Evolutionary conservation across 305 asterid genomes (phyloP).

Genomic region (Fraxinus velutina): DNA sequence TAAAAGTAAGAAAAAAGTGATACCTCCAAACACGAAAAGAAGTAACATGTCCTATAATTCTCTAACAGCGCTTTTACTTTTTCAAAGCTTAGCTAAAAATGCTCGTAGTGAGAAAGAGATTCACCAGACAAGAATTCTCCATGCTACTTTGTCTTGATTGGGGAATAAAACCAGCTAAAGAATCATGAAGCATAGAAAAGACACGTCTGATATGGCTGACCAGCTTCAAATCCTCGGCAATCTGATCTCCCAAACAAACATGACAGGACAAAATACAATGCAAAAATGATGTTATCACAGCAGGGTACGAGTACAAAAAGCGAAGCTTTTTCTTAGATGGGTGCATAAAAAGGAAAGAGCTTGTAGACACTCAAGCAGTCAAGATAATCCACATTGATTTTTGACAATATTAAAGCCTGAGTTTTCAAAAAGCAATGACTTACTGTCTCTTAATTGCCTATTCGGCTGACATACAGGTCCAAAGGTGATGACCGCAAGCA

Average conservation of each 20-base stretch:
- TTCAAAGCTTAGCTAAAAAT: neutral
- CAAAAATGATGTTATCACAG: neutral
- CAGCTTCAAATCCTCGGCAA: slow-evolving; percentile 69
- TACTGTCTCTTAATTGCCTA: slow-evolving; percentile 5
- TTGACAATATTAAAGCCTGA: neutral
- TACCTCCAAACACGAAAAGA: neutral
- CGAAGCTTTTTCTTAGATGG: slow-evolving; percentile 7
- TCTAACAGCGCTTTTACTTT: neutral
- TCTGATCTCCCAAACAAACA: slow-evolving; percentile 46
- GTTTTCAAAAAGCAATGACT: neutral
- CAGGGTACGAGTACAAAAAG: neutral
- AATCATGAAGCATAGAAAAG: slow-evolving; percentile 49
- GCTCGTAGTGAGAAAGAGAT: slow-evolving; percentile 26
- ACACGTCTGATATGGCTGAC: slow-evolving; percentile 58
- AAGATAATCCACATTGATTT: slow-evolving; percentile 3
- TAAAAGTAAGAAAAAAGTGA: neutral
- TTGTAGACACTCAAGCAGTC: neutral
- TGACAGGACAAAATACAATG: slow-evolving; percentile 12
- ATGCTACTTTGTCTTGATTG: slow-evolving; percentile 36
- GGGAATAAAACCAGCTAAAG: slow-evolving; percentile 38
- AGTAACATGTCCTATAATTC: neutral
- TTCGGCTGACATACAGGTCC: slow-evolving; percentile 1
- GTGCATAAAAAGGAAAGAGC: slow-evolving; percentile 6
- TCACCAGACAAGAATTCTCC: slow-evolving; percentile 62
- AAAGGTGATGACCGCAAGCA: slow-evolving; percentile 1